Evolutionary conservation across 2,329 filamentous ascomycete species (phyloP).

Genomic region (Incumbomyces delicatus): DNA sequence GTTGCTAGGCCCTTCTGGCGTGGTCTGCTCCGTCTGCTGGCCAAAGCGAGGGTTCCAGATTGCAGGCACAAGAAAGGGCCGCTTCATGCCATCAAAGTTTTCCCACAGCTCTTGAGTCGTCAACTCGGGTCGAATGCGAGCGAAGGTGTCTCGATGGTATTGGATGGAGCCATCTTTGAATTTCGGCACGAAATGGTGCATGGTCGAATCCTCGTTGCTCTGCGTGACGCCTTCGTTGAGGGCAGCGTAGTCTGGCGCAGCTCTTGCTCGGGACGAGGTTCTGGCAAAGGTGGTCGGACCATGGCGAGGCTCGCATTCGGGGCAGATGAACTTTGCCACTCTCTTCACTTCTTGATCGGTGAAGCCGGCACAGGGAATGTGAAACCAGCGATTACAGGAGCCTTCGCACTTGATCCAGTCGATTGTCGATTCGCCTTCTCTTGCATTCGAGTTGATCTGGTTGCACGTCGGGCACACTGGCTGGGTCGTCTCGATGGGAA

Average conservation of each 20-base stretch:
- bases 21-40: background rate
- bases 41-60: slow-evolving; percentile 45
- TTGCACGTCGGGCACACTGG: slow-evolving; percentile 46
- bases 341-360: slow-evolving; percentile 54
- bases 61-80: slow-evolving; percentile 58
- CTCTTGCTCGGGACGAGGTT: slow-evolving; percentile 55
- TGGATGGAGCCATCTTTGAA: slow-evolving; percentile 56
- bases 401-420: slow-evolving; percentile 59
- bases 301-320: slow-evolving; percentile 47
- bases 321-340: slow-evolving; percentile 60
- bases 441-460: slow-evolving; percentile 42
- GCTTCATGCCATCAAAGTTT: slow-evolving; percentile 51
- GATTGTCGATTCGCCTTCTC: slow-evolving; percentile 40
- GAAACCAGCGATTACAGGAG: slow-evolving; percentile 56
- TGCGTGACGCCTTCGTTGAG: slow-evolving; percentile 57
- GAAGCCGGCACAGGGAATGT: slow-evolving; percentile 58
- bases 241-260: slow-evolving; percentile 58
- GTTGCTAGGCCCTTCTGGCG: background rate
- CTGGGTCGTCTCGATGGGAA: slow-evolving; percentile 11
- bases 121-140: slow-evolving; percentile 53
- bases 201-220: slow-evolving; percentile 52
- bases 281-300: slow-evolving; percentile 58
- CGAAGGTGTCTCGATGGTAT: slow-evolving; percentile 53
- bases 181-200: slow-evolving; percentile 59
- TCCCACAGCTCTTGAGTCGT: slow-evolving; percentile 56